Conservation (phyloP, 2,329 filamentous ascomycete genomes). For the Claviceps fusiformis region DNA sequence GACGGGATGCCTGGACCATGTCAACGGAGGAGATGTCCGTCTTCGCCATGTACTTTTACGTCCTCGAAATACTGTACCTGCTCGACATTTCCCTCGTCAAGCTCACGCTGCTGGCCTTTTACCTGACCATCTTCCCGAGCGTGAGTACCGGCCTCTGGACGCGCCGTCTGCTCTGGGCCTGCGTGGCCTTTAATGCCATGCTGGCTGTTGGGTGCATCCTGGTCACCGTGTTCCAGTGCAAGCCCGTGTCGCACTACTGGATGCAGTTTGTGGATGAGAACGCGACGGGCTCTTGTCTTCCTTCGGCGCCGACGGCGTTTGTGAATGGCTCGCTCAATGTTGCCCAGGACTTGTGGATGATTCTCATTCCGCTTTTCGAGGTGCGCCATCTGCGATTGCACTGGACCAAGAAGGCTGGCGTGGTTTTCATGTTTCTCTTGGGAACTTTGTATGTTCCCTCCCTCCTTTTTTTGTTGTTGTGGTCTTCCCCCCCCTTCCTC, state of each 20-base stretch:
- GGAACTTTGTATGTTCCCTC: conserved; percentile 23
- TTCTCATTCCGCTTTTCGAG: conserved; percentile 31
- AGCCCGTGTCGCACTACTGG: conserved; percentile 35
- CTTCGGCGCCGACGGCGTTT: conserved; percentile 32
- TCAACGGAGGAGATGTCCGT: conserved; percentile 22
- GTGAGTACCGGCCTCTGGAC: conserved; percentile 12
- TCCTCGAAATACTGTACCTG: conserved; percentile 29
- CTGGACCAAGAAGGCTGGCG: conserved; percentile 30
- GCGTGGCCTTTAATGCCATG: conserved; percentile 21
- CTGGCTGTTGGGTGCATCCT: conserved; percentile 26
- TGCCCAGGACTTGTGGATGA: conserved; percentile 32
- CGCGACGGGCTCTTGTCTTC: conserved; percentile 22
- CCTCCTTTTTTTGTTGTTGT: not conserved
- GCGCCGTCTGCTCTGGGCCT: conserved; percentile 23
- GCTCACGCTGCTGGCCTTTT: conserved; percentile 36
- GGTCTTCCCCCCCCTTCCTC: not conserved
- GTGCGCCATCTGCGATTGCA: conserved; percentile 24
- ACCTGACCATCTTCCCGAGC: conserved; percentile 34
- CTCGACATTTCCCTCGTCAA: conserved; percentile 29
- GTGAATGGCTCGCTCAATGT: conserved; percentile 36
- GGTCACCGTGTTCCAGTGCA: conserved; percentile 32
- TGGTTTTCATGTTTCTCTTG: conserved; percentile 31
- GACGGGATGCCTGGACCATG: conserved; percentile 33
- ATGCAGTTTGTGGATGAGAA: conserved; percentile 31
- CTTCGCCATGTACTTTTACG: conserved; percentile 27